Conservation (phyloP, 805 yeast species). For the Metschnikowia chrysomelidarum region DNA sequence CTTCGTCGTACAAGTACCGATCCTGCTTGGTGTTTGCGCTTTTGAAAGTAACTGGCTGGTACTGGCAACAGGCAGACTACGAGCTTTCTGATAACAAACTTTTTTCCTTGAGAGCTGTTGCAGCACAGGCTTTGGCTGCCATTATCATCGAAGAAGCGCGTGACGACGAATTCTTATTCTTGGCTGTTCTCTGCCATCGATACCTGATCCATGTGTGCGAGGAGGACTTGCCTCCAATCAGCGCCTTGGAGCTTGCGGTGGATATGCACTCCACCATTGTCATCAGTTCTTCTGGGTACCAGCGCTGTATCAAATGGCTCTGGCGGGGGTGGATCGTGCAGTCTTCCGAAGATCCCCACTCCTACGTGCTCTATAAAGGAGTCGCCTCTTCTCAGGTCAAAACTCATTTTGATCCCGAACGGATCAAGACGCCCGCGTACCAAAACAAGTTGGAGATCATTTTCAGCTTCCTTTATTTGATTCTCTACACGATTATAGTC, state of each 20-base stretch:
- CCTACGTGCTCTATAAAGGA: conserved; percentile 63
- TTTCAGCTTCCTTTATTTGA: conserved; percentile 62
- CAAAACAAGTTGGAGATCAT: conserved; percentile 72
- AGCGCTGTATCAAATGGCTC: conserved; percentile 82
- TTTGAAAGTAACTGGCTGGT: conserved; percentile 79
- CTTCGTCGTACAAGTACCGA: conserved; percentile 60
- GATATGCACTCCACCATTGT: conserved; percentile 79
- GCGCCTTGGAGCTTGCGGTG: conserved; percentile 80
- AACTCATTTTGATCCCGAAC: conserved; percentile 74
- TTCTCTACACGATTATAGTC: conserved; percentile 60
- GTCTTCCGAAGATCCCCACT: conserved; percentile 63
- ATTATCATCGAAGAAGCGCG: conserved; percentile 60
- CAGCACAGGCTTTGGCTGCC: conserved; percentile 76
- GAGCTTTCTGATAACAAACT: conserved; percentile 70
- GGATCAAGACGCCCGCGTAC: conserved; percentile 82
- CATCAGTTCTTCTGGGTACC: conserved; percentile 79
- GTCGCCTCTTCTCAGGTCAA: conserved; percentile 52
- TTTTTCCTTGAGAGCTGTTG: conserved; percentile 55
- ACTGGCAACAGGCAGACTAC: conserved; percentile 51
- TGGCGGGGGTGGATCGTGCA: conserved; percentile 95
- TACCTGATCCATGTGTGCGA: conserved; percentile 65
- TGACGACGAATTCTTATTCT: conserved; percentile 61
- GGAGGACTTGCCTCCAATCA: conserved; percentile 59
- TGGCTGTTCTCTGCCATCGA: conserved; percentile 74
- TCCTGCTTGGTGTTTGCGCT: conserved; percentile 69